phyloP scores from a whole-genome alignment of 208 protist genomes.

The Trypanosoma lewisi region DNA sequence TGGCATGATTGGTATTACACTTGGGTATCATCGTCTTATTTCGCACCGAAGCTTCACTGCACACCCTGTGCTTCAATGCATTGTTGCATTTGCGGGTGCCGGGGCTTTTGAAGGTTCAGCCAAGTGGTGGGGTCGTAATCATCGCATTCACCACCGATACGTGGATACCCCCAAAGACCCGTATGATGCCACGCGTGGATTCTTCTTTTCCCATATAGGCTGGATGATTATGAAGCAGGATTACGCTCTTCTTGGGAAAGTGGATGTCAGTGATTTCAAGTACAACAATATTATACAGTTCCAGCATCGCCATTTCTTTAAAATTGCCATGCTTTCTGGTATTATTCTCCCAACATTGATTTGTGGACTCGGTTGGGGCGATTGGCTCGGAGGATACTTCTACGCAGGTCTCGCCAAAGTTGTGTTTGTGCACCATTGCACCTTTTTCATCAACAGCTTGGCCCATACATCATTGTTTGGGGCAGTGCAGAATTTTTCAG shows the following conservation, averaged over 20 bases:
- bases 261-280: conserved; percentile 85
- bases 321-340: conserved; percentile 78
- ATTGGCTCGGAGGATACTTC: conserved; percentile 86
- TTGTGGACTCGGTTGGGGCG: conserved; percentile 78
- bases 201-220: conserved; percentile 89
- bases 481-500: conserved; percentile 74
- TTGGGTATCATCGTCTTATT: conserved; percentile 90
- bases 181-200: conserved; percentile 88
- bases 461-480: conserved; percentile 80
- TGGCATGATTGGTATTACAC: conserved; percentile 87
- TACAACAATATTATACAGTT: conserved; percentile 83
- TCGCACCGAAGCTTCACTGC: conserved; percentile 85
- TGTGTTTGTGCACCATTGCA: conserved; percentile 87
- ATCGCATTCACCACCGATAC: conserved; percentile 91
- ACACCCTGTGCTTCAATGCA: conserved; percentile 46
- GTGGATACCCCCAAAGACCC: conserved; percentile 91
- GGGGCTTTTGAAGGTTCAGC: conserved; percentile 89
- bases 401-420: conserved; percentile 77
- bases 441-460: conserved; percentile 92
- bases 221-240: conserved; percentile 94
- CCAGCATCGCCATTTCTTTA: conserved; percentile 87
- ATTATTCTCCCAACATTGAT: conserved; percentile 85
- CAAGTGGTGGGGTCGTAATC: conserved; percentile 89
- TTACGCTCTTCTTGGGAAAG: conserved; percentile 70
- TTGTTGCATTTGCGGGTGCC: conserved; percentile 79